A percentile compares a stretch with the other conserved stretches of the same genome.
These are phyloP conservation scores for Astrephomene gubernaculifera DNA, from an alignment of 139 green algal species.

Conservation along the genomic window DNA sequence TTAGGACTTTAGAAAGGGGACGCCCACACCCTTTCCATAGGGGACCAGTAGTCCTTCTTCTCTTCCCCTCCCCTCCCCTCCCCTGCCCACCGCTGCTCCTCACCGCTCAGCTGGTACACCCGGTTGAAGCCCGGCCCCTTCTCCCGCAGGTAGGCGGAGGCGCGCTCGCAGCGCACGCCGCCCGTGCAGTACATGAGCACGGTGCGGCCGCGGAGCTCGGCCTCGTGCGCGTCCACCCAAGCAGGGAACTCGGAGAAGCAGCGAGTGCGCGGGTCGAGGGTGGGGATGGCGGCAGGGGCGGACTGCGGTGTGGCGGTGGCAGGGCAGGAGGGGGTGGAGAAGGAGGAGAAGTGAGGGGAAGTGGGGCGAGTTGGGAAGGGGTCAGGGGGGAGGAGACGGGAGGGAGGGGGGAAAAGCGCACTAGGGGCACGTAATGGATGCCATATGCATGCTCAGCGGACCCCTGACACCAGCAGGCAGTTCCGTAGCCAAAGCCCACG, in stretches of 20 bases:
- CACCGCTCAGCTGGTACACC: conserved; percentile 76
- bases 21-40: too few relatives aligned
- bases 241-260: conserved; percentile 80
- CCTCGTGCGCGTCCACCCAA: conserved; percentile 73
- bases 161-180: conserved; percentile 86
- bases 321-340: not conserved
- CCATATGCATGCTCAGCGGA: too few relatives aligned
- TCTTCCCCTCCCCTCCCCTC: not conserved
- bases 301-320: not conserved
- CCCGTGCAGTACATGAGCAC: conserved; percentile 91
- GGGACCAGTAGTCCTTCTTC: too few relatives aligned
- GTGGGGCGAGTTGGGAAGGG: not conserved
- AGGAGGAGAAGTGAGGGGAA: not conserved
- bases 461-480: too few relatives aligned
- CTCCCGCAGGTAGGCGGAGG: conserved; percentile 74
- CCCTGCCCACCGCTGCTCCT: not conserved
- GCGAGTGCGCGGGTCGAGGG: conserved; percentile 71
- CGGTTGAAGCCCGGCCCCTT: conserved; percentile 73
- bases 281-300: conserved; percentile 45
- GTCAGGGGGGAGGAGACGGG: not conserved
- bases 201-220: conserved; percentile 6
- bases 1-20: too few relatives aligned
- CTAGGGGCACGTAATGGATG: too few relatives aligned
- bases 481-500: too few relatives aligned
- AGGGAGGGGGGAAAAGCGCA: too few relatives aligned